These are phyloP conservation scores for Themeda triandra DNA, from an alignment of 176 grass and related monocot genomes.

Conservation along the genomic window DNA sequence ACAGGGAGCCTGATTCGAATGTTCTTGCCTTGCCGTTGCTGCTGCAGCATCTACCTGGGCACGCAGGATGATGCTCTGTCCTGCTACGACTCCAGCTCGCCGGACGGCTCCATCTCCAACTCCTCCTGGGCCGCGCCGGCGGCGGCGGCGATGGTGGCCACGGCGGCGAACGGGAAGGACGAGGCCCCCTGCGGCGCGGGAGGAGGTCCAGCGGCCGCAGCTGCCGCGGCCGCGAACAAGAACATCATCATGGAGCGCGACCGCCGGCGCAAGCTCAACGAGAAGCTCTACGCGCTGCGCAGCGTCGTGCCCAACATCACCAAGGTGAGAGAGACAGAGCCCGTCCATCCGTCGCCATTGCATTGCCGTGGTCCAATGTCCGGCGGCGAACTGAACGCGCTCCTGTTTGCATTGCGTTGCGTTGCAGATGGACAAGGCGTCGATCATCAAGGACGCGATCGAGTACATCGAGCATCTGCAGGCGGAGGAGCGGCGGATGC, in stretches of 20 bases:
- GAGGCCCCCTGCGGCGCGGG: background rate
- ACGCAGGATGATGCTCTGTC: conserved; percentile 43
- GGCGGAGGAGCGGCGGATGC: conserved; percentile 59
- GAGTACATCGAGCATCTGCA: conserved; percentile 78
- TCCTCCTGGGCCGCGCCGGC: background rate
- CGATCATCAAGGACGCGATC: conserved; percentile 91
- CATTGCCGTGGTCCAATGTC: background rate
- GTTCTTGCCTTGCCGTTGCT: background rate
- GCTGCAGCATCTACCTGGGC: conserved; percentile 40
- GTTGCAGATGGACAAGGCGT: conserved; percentile 92
- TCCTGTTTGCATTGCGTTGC: background rate
- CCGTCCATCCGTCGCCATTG: background rate
- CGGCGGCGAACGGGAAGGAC: background rate
- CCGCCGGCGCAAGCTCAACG: conserved; percentile 68
- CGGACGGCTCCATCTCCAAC: conserved; percentile 37
- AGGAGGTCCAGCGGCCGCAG: background rate
- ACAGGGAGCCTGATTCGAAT: background rate
- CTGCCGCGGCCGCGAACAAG: conserved; percentile 23
- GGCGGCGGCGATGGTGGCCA: background rate
- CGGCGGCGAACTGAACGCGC: background rate
- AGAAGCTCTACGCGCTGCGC: conserved; percentile 72
- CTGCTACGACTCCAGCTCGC: conserved; percentile 75
- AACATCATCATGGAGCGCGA: conserved; percentile 69
- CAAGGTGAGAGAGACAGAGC: conserved; percentile 27
- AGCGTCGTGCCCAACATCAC: conserved; percentile 87